phyloP scores from a whole-genome alignment of 1,284 basidiomycete genomes.

The Papiliotrema fonsecae region DNA sequence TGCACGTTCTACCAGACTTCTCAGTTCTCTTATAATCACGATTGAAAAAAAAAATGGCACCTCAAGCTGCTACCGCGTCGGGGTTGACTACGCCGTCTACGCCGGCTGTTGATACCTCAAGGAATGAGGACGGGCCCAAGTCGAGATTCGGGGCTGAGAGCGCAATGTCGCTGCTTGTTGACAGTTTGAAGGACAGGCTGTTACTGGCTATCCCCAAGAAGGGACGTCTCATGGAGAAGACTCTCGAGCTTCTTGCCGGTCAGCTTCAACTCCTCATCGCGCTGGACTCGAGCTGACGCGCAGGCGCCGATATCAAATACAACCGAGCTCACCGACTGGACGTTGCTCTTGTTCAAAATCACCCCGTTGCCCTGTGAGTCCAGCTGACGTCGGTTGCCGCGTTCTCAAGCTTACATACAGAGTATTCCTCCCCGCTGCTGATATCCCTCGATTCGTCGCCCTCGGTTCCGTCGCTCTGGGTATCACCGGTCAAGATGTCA shows the following conservation, averaged over 20 bases:
- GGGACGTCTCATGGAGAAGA: conserved; percentile 92
- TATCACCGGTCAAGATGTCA: conserved; percentile 85
- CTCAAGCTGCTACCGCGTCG: not conserved
- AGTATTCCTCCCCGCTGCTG: conserved; percentile 92
- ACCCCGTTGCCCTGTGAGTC: conserved; percentile 81
- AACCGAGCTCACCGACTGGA: conserved; percentile 83
- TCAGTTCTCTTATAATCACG: too few species aligned
- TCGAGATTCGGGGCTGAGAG: conserved; percentile 44
- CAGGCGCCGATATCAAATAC: conserved; percentile 96
- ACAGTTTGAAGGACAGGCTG: conserved; percentile 63
- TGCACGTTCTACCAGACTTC: too few species aligned
- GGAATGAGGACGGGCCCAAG: conserved; percentile 7
- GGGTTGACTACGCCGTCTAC: not conserved
- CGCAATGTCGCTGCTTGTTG: conserved; percentile 52
- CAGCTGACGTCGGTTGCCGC: not conserved
- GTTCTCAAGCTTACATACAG: conserved; percentile 49
- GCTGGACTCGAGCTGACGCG: not conserved
- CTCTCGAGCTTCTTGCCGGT: conserved; percentile 78
- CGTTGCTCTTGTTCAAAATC: conserved; percentile 86
- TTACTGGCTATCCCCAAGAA: conserved; percentile 98
- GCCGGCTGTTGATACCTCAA: too few species aligned
- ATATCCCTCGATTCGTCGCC: conserved; percentile 98
- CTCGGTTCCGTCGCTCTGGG: conserved; percentile 76
- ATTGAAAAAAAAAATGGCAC: not conserved
- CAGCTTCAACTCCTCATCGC: conserved; percentile 5